A percentile compares a stretch with the other conserved stretches of the same genome.
phyloP scores from a whole-genome alignment of 2,329 filamentous ascomycete genomes.

The Trichoderma gracile region DNA sequence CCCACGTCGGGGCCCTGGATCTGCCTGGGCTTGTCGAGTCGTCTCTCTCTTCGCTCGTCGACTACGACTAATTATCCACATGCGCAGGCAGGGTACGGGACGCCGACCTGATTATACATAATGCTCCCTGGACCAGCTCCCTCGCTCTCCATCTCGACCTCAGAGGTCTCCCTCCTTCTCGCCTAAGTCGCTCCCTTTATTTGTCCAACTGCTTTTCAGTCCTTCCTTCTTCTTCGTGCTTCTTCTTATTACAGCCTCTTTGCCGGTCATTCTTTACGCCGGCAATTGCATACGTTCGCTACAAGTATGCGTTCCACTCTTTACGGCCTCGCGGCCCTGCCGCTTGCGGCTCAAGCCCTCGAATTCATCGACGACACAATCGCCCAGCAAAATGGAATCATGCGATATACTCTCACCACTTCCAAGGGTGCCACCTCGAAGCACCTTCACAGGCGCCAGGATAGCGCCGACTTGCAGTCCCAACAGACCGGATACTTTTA shows the following conservation, averaged over 20 bases:
- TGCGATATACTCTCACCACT: slow-evolving; percentile 37
- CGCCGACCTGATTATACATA: slow-evolving; percentile 16
- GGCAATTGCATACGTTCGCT: slow-evolving; percentile 23
- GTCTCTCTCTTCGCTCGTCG: slow-evolving; percentile 4
- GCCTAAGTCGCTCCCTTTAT: slow-evolving; percentile 25
- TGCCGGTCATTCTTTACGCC: slow-evolving; percentile 26
- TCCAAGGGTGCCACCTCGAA: slow-evolving; percentile 35
- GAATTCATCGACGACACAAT: slow-evolving; percentile 30
- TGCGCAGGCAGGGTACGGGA: slow-evolving; percentile 2
- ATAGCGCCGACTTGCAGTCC: slow-evolving; percentile 31
- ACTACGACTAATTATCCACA: neutral
- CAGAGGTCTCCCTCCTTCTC: slow-evolving; percentile 12
- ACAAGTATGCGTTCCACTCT: slow-evolving; percentile 37
- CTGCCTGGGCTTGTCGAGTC: neutral
- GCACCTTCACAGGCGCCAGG: slow-evolving; percentile 36
- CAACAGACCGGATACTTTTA: slow-evolving; percentile 41
- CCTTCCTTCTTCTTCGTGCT: slow-evolving; percentile 5
- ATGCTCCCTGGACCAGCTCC: slow-evolving; percentile 20
- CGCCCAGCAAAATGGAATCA: slow-evolving; percentile 33
- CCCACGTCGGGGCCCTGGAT: slow-evolving; percentile 12
- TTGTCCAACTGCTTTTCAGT: slow-evolving; percentile 20
- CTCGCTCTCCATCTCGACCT: slow-evolving; percentile 11
- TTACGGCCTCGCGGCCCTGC: slow-evolving; percentile 35
- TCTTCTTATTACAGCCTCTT: slow-evolving; percentile 14
- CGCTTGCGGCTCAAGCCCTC: slow-evolving; percentile 32